phyloP scores from a whole-genome alignment of 2,329 filamentous ascomycete genomes.

The Emericellopsis atlantica region DNA sequence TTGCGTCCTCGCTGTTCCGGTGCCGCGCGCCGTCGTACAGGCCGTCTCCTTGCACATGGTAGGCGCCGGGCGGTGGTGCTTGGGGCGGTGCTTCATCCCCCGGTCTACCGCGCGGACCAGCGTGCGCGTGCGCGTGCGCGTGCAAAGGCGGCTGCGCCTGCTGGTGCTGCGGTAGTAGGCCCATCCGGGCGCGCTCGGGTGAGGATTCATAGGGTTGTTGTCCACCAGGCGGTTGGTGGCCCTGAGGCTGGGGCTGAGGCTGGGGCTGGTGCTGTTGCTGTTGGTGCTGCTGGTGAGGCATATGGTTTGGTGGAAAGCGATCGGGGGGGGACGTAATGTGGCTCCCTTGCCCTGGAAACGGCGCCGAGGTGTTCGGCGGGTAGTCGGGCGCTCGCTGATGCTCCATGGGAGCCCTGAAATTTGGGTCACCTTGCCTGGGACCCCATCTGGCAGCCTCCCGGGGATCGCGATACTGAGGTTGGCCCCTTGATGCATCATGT shows the following conservation, averaged over 20 bases:
- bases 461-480: constrained; percentile 24
- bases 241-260: constrained; percentile 9
- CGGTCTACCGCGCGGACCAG: constrained; percentile 7
- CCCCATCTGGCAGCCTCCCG: constrained; percentile 19
- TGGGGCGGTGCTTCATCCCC: constrained; percentile 6
- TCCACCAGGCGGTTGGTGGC: background rate
- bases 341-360: constrained; percentile 18
- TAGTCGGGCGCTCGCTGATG: constrained; percentile 29
- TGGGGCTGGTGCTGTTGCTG: constrained; percentile 20
- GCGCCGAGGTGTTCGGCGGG: constrained; percentile 16
- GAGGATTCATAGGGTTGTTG: constrained; percentile 24
- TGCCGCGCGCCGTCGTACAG: constrained; percentile 26
- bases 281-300: constrained; percentile 18
- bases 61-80: constrained; percentile 14
- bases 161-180: constrained; percentile 21
- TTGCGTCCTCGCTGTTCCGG: constrained; percentile 34
- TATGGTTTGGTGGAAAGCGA: constrained; percentile 19
- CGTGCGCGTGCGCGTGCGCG: constrained; percentile 20
- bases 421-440: constrained; percentile 16
- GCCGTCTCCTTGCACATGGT: constrained; percentile 29
- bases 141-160: constrained; percentile 21
- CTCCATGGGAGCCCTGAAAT: constrained; percentile 22
- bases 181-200: constrained; percentile 34
- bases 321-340: constrained; percentile 18
- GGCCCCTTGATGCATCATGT: constrained; percentile 29